Evolutionary conservation across 257 asterid species (phyloP), one percentile per base, ranked within the genome.

Genomic region (Marsdenia floribunda): DNA sequence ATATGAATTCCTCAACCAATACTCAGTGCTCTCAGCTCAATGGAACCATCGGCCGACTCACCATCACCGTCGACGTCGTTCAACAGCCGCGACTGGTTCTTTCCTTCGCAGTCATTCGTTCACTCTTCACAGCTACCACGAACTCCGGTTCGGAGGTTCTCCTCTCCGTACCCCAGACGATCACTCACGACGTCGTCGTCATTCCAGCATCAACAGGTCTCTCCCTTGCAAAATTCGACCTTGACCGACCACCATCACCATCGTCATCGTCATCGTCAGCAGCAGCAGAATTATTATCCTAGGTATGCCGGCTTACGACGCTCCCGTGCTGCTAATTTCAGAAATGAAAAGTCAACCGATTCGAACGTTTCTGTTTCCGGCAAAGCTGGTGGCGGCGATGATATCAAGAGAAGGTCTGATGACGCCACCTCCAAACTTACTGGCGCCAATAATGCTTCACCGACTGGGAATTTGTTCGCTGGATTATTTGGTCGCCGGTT

Each of bases 41-140:
- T 68, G 18, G 85, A 86, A 69, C 77, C 75, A 50, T 24, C 81
- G 14, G 70, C 88, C 76, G 94, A 87, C 74, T 78, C 82, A 24
- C 75, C 87, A 64, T 71, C 83, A 68, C 80, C 87, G 74, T 68
- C 88, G 81, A 69, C 85, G 69, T 76, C 92, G 37, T 71, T 44
- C 77, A 53, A 18, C 78, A 73, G 59, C 80, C 77, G 97, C 24
- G 96, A 88, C 85, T 92, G 90, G 96, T 84, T 90, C 52, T 92
- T 90, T 50, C 96, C 96, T 2, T 92, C 96, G 7, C 84, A 86
- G 46, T 86, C 96, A 24, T 90, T 80, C 86, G 70, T 79, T 60
- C 82, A 85, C 78, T 82, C 90, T 21, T 73, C 88, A 35, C 80
- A 83, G 35, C 29, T 77, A 76, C 81, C 85, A 47, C 71, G 87